Base-by-base conservation (phyloP, 2,329 filamentous ascomycete genomes). In the Cladosporium cucumerinum region DNA sequence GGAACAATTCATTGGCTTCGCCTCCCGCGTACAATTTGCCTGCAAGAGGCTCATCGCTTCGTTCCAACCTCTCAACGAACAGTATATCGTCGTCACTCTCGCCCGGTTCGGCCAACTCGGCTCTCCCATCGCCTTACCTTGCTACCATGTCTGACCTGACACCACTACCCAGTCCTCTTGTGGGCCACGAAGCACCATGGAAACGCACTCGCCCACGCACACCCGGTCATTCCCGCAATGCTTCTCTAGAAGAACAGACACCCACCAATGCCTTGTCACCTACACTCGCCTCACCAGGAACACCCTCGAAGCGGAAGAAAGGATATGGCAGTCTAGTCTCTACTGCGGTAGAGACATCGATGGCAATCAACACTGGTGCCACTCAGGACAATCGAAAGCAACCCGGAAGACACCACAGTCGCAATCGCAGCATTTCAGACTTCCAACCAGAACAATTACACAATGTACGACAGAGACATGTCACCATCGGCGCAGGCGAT, bases 361-460 rank as follows among this genome's bases (percentile, higher is more conserved):
- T 72, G 32, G 69, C 69, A 68, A 61, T 48, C 26, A 72, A 71
- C 55, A 69, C 69, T 16, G 59, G 57, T 23, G 70, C 66, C 23
- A 65, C 57, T 55, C 69, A 73, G 48, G 71, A 72, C 55, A 70
- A 67, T 21, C 63, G 60, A 26, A 68, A 70, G 57, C 52, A 66
- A 49, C 63, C 48, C 61, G 64, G 57, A 30, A 71, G 68, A 21
- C 90, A 92, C 75, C 65, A 75, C 64, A 81, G 82, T 14, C 86
- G 91, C 66, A 93, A 95, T 75, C 85, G 93, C 71, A 97, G 93
- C 77, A 81, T 95, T 28, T 97, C 93, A 79, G 93, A 97, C 69
- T 97, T 96, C 76, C 84, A 87, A 0, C 92, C 93, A 2, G 90
- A 95, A 62, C 80, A 86, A 5, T 81, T 89, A 68, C 83, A 87